A percentile compares a stretch with the other conserved stretches of the same genome.
These are phyloP conservation scores for Cardamine chenopodiifolia DNA, from an alignment of 345 rosid species.

Conservation along the genomic window DNA sequence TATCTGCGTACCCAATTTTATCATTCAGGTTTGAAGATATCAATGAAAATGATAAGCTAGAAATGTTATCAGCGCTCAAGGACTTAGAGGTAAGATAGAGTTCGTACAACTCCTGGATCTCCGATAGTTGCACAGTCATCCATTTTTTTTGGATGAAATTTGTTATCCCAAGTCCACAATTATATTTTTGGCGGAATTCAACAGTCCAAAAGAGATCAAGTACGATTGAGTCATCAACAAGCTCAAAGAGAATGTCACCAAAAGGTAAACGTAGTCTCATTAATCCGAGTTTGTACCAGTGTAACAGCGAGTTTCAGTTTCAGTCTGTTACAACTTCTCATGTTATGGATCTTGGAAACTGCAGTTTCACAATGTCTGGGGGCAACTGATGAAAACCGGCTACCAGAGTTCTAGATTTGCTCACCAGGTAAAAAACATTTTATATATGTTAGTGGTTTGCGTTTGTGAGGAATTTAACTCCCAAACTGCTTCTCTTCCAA, in stretches of 20 bases:
- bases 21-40: slow-evolving; percentile 61
- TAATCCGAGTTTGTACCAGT: neutral
- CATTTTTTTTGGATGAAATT: neutral
- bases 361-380: slow-evolving; percentile 96
- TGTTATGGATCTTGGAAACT: neutral
- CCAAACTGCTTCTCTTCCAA: slow-evolving; percentile 5
- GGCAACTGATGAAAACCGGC: slow-evolving; percentile 97
- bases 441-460: neutral
- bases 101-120: neutral
- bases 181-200: slow-evolving; percentile 27
- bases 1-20: neutral
- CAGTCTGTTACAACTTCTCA: neutral
- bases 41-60: slow-evolving; percentile 48
- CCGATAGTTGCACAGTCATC: neutral
- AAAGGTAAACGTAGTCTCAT: slow-evolving; percentile 50
- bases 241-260: slow-evolving; percentile 75
- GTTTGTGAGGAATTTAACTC: neutral
- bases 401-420: slow-evolving; percentile 97
- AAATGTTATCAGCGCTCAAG: slow-evolving; percentile 44
- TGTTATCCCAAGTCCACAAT: neutral
- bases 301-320: neutral
- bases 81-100: slow-evolving; percentile 61
- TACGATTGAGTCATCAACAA: slow-evolving; percentile 62
- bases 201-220: slow-evolving; percentile 58
- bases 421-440: slow-evolving; percentile 65